Conservation (phyloP, 305 asterid genomes). For the Coffea humblotiana region DNA sequence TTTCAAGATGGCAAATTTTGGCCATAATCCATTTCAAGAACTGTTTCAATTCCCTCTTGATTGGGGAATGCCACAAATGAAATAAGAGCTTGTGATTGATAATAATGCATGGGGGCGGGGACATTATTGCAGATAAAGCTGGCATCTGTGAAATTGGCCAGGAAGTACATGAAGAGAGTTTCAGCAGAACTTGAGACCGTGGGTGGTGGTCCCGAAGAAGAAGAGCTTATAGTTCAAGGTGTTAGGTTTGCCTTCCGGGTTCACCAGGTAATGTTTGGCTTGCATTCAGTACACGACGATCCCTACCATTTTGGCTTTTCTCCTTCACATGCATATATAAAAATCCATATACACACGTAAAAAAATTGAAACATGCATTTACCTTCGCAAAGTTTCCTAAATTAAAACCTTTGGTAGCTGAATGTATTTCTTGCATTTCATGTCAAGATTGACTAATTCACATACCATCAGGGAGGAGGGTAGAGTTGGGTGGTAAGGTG, state of each 20-base stretch:
- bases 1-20: background rate
- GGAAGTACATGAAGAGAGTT: constrained; percentile 97
- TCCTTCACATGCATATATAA: constrained; percentile 1
- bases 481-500: too few species aligned
- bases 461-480: too few species aligned
- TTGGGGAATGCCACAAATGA: constrained; percentile 19
- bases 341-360: background rate
- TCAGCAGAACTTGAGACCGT: constrained; percentile 85
- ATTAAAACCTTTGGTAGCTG: too few species aligned
- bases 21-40: background rate
- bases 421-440: too few species aligned
- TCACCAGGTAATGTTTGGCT: constrained; percentile 45
- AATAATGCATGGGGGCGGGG: constrained; percentile 4
- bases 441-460: too few species aligned
- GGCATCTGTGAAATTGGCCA: constrained; percentile 90
- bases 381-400: too few species aligned
- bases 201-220: constrained; percentile 85
- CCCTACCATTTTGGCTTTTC: background rate
- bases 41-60: constrained; percentile 1
- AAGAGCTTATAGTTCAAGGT: constrained; percentile 87
- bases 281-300: constrained; percentile 8
- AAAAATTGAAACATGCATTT: too few species aligned
- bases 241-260: constrained; percentile 96
- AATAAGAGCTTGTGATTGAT: constrained; percentile 9
- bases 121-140: constrained; percentile 72